Conservation (phyloP, 1,139 yeast species). For the Meyerozyma carpophila region DNA sequence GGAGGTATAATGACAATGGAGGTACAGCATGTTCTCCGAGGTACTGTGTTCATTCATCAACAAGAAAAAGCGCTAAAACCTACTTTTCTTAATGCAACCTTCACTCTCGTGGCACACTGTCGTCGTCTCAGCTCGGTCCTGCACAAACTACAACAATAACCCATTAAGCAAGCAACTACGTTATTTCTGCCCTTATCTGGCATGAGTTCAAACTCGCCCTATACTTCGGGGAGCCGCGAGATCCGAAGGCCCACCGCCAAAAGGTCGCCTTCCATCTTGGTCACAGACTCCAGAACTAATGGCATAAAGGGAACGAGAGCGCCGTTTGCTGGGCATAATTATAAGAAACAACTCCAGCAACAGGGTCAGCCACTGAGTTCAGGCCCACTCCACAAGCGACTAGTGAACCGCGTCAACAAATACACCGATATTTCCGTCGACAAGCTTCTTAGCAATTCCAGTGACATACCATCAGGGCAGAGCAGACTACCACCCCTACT, state of each 20-base stretch:
- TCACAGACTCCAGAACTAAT: conserved; percentile 76
- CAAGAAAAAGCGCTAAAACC: no score
- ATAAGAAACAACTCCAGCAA: conserved; percentile 33
- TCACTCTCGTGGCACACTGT: no score
- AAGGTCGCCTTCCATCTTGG: conserved; percentile 88
- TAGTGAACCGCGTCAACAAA: conserved; percentile 30
- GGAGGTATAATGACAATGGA: no score
- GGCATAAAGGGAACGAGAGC: conserved; percentile 59
- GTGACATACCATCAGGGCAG: conserved; percentile 83
- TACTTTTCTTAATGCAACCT: no score
- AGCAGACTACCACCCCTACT: conserved; percentile 40
- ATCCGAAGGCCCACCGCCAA: conserved; percentile 62
- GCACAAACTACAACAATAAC: neutral
- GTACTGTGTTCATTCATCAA: no score
- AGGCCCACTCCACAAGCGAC: conserved; percentile 17
- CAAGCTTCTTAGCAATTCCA: conserved; percentile 62
- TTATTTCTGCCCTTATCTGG: neutral
- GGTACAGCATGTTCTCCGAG: no score
- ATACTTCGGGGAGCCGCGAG: neutral
- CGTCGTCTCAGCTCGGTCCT: neutral
- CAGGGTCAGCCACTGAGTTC: conserved; percentile 6
- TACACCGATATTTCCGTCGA: conserved; percentile 72
- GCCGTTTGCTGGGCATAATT: conserved; percentile 73
- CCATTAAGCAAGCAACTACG: neutral
- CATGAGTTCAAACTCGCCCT: neutral